These are phyloP conservation scores for Nidularia sp. DNA, from an alignment of 768 basidiomycete genomes.

Conservation along the genomic window DNA sequence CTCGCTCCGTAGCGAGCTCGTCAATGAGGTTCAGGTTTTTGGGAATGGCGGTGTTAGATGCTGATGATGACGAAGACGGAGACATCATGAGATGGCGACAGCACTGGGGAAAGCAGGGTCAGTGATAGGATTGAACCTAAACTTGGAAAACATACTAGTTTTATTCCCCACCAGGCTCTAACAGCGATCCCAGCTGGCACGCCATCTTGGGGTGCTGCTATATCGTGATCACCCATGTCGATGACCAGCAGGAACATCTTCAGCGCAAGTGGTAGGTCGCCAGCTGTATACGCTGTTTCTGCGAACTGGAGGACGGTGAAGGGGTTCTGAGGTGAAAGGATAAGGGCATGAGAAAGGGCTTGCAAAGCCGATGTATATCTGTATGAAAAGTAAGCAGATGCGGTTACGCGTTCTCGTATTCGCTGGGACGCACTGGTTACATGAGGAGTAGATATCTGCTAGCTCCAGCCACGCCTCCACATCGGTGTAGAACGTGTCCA, in stretches of 20 bases:
- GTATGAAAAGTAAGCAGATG: neutral
- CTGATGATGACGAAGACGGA: slow-evolving; percentile 35
- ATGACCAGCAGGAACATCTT: slow-evolving; percentile 76
- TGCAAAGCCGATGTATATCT: slow-evolving; percentile 75
- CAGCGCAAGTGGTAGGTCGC: slow-evolving; percentile 70
- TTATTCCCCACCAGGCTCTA: slow-evolving; percentile 82
- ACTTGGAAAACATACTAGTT: slow-evolving; percentile 53
- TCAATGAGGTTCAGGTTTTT: slow-evolving; percentile 57
- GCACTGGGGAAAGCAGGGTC: slow-evolving; percentile 36
- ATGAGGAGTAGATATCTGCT: slow-evolving; percentile 71
- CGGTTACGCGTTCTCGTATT: neutral
- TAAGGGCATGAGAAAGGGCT: slow-evolving; percentile 74
- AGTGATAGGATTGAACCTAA: neutral
- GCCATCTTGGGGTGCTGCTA: slow-evolving; percentile 32
- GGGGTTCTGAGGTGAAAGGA: slow-evolving; percentile 83
- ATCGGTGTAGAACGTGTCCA: slow-evolving; percentile 88
- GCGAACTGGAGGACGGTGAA: slow-evolving; percentile 82
- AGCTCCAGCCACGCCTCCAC: slow-evolving; percentile 87
- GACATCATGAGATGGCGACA: slow-evolving; percentile 49
- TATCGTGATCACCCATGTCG: slow-evolving; percentile 71
- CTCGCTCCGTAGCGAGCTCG: slow-evolving; percentile 67
- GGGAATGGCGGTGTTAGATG: slow-evolving; percentile 56
- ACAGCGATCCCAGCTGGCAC: slow-evolving; percentile 54
- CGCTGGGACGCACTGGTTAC: slow-evolving; percentile 57
- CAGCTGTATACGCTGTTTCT: slow-evolving; percentile 81